Evolutionary conservation across 2,329 filamentous ascomycete genomes (phyloP), one percentile per base, ranked within the genome.

Genomic region (Colletotrichum nymphaeae): DNA sequence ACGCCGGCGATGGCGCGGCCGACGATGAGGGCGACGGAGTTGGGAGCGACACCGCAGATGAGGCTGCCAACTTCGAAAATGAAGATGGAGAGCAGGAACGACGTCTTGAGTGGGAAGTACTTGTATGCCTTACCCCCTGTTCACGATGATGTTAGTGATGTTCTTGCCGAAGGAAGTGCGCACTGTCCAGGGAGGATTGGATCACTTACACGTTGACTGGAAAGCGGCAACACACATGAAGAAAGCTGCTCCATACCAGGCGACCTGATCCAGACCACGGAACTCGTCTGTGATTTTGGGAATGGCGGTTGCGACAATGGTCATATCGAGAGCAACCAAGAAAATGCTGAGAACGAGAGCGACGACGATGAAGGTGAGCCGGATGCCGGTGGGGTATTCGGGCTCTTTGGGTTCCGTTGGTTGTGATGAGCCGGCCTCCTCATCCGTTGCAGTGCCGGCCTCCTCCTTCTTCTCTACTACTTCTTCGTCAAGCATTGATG

Each of bases 201-300:
- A 16, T 63, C 56, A 78, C 71, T 65, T 73, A 73, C 71, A 87
- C 19, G 82, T 81, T 56, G 84, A 84, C 77, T 87, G 85, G 76
- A 85, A 83, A 70, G 81, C 81, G 11, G 83, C 86, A 35, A 86
- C 78, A 1, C 86, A 86, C 76, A 88, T 81, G 79, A 89, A 88
- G 76, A 87, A 90, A 55, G 87, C 87, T 19, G 87, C 84, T 2
- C 88, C 89, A 75, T 92, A 92, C 90, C 90, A 92, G 26, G 87
- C 86, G 14, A 89, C 85, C 74, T 90, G 86, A 46, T 85, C 83
- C 22, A 90, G 83, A 60, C 86, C 83, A 69, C 87, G 82, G 80
- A 88, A 88, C 53, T 88, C 84, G 75, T 84, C 85, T 1, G 88
- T 89, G 76, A 90, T 89, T 74, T 86, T 87, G 11, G 88, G 88